Percentiles rank a stretch among this genome's conserved stretches.
phyloP scores from a whole-genome alignment of 2,329 filamentous ascomycete species.

The Pseudogymnoascus pannorum region DNA sequence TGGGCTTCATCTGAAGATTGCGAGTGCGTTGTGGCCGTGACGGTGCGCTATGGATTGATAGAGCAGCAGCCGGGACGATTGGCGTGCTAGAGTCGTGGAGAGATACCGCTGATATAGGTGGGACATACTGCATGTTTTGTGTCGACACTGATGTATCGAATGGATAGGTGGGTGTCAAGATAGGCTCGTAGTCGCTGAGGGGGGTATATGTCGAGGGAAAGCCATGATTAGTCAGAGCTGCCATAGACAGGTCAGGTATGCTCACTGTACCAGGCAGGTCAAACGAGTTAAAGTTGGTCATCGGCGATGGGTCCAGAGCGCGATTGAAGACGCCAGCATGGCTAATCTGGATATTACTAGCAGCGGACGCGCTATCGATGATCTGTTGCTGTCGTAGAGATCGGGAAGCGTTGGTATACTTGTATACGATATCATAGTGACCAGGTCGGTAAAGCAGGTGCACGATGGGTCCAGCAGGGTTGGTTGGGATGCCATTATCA shows the following conservation, averaged over 20 bases:
- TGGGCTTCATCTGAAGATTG: not conserved
- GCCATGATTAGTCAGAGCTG: conserved; percentile 18
- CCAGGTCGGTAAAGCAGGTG: conserved; percentile 76
- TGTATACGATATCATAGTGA: conserved; percentile 86
- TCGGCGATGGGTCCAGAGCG: conserved; percentile 25
- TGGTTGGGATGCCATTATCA: not conserved
- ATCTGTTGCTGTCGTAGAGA: conserved; percentile 16
- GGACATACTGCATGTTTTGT: not conserved
- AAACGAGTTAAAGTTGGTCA: not conserved
- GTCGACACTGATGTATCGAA: not conserved
- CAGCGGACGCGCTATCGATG: conserved; percentile 18
- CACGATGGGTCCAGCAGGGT: conserved; percentile 24
- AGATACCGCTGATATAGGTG: not conserved
- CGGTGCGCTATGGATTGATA: conserved; percentile 23
- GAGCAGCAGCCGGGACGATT: conserved; percentile 21
- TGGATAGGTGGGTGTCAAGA: not conserved
- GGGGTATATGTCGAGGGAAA: conserved; percentile 14
- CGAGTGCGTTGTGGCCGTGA: not conserved
- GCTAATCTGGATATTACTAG: conserved; percentile 44
- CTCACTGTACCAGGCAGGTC: conserved; percentile 16
- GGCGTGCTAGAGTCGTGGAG: not conserved
- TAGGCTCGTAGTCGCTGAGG: not conserved
- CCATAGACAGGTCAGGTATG: conserved; percentile 25
- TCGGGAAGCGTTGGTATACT: conserved; percentile 26
- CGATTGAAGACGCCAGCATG: conserved; percentile 36